Conservation (phyloP, 2,329 filamentous ascomycete species). For the Thielaviopsis punctulata region DNA sequence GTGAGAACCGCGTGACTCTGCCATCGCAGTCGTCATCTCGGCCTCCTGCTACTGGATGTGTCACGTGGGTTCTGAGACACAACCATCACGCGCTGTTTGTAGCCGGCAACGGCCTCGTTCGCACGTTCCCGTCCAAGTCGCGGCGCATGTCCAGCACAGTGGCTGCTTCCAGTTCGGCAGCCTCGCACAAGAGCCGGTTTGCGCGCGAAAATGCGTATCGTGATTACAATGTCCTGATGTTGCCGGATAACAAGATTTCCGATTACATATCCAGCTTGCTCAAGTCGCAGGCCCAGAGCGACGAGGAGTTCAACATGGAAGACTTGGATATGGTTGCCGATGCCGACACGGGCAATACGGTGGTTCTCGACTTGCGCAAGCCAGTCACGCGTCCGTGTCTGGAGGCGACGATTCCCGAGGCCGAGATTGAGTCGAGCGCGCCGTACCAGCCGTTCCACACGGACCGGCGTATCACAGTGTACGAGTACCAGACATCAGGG, state of each 20-base stretch:
- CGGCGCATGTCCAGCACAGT: conserved; percentile 35
- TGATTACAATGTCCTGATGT: conserved; percentile 48
- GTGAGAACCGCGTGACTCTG: conserved; percentile 57
- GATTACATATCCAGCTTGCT: background rate
- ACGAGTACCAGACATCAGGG: conserved; percentile 44
- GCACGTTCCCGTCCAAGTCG: conserved; percentile 45
- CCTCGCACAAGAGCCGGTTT: background rate
- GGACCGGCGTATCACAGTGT: conserved; percentile 66
- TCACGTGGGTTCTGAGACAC: conserved; percentile 47
- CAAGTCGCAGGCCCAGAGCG: background rate
- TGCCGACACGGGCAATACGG: background rate
- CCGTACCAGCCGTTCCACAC: conserved; percentile 95
- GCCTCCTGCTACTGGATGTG: conserved; percentile 39
- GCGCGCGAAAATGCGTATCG: conserved; percentile 39
- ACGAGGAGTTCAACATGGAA: conserved; percentile 34
- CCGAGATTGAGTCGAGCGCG: conserved; percentile 88
- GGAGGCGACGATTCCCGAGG: conserved; percentile 52
- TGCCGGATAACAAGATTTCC: conserved; percentile 42
- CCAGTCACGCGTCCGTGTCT: conserved; percentile 23
- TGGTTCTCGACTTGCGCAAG: conserved; percentile 18
- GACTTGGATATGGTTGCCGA: conserved; percentile 36
- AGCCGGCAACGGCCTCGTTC: conserved; percentile 46
- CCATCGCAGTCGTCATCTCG: conserved; percentile 32
- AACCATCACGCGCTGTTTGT: conserved; percentile 46
- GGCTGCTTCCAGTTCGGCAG: conserved; percentile 11